A percentile compares a stretch with the other conserved stretches of the same genome.
phyloP scores from a whole-genome alignment of 2,329 filamentous ascomycete genomes.

The Ophiobolus disseminans region DNA sequence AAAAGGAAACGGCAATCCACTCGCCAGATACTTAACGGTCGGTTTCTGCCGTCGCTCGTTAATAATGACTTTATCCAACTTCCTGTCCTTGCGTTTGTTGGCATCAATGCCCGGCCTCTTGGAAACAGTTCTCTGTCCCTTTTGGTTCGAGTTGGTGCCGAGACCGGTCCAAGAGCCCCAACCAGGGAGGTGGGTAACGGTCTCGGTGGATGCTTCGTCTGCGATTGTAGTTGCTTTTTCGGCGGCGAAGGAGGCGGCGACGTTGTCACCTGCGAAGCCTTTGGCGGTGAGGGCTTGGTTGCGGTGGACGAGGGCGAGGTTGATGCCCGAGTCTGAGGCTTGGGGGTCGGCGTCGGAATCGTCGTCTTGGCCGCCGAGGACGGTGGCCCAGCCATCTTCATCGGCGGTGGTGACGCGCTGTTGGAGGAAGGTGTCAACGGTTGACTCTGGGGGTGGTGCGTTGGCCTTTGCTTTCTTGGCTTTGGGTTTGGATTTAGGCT shows the following conservation, averaged over 20 bases:
- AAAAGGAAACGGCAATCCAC: constrained; percentile 84
- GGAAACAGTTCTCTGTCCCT: constrained; percentile 63
- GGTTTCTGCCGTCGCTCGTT: constrained; percentile 91
- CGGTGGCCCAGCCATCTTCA: constrained; percentile 54
- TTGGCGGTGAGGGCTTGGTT: constrained; percentile 75
- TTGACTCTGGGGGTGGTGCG: constrained; percentile 14
- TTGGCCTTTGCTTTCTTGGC: constrained; percentile 21
- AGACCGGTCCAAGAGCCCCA: constrained; percentile 94
- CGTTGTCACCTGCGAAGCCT: constrained; percentile 87
- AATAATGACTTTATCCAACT: constrained; percentile 84
- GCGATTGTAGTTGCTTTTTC: constrained; percentile 77
- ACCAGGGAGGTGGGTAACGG: constrained; percentile 86
- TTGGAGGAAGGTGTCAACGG: constrained; percentile 39
- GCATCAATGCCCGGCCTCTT: constrained; percentile 77
- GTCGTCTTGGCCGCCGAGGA: constrained; percentile 48
- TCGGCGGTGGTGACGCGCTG: constrained; percentile 44
- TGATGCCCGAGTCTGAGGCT: constrained; percentile 48
- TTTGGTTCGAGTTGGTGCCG: constrained; percentile 68
- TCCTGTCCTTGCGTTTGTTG: constrained; percentile 80
- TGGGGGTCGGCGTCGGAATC: constrained; percentile 29
- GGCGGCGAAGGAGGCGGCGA: constrained; percentile 77
- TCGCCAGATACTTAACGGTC: constrained; percentile 87
- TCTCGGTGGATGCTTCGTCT: constrained; percentile 81
- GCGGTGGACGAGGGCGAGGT: constrained; percentile 52
- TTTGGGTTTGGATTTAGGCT: constrained; percentile 27